Evolutionary conservation across 805 yeast species (phyloP).

Genomic region (Sungouiozyma ichnusensis): DNA sequence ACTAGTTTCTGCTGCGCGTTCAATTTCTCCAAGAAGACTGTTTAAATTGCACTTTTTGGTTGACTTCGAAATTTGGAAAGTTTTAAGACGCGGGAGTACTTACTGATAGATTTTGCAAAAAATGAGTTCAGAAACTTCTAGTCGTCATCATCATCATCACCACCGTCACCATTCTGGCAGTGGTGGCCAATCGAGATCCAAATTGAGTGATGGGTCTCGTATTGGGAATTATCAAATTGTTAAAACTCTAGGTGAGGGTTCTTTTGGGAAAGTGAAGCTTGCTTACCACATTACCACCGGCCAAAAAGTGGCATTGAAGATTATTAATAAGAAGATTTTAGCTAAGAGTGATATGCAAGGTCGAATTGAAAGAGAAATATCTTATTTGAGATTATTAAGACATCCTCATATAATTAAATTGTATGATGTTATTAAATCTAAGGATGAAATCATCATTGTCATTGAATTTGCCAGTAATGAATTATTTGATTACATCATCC

Average conservation of each 20-base stretch:
- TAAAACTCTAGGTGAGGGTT: conserved; percentile 90
- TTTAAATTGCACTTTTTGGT: too few species aligned
- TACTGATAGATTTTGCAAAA: too few species aligned
- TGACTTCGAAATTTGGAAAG: too few species aligned
- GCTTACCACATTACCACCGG: conserved; percentile 87
- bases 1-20: too few species aligned
- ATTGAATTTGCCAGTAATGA: conserved; percentile 96
- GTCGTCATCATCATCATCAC: conserved; percentile 11
- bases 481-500: conserved; percentile 89
- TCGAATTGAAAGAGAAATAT: conserved; percentile 86
- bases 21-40: too few species aligned
- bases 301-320: conserved; percentile 84
- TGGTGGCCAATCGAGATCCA: conserved; percentile 6
- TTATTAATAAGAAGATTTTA: conserved; percentile 81
- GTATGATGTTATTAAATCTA: conserved; percentile 89
- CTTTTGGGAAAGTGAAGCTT: conserved; percentile 90
- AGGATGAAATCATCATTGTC: conserved; percentile 94
- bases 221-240: conserved; percentile 91
- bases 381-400: conserved; percentile 74
- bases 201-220: conserved; percentile 32
- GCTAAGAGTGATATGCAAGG: conserved; percentile 98
- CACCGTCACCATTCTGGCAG: conserved; percentile 10
- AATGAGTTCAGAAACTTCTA: conserved; percentile 1
- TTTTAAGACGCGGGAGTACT: too few species aligned
- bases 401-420: conserved; percentile 95